These are phyloP conservation scores for Panaeolus papilionaceus DNA, from an alignment of 768 basidiomycete genomes.

Conservation along the genomic window DNA sequence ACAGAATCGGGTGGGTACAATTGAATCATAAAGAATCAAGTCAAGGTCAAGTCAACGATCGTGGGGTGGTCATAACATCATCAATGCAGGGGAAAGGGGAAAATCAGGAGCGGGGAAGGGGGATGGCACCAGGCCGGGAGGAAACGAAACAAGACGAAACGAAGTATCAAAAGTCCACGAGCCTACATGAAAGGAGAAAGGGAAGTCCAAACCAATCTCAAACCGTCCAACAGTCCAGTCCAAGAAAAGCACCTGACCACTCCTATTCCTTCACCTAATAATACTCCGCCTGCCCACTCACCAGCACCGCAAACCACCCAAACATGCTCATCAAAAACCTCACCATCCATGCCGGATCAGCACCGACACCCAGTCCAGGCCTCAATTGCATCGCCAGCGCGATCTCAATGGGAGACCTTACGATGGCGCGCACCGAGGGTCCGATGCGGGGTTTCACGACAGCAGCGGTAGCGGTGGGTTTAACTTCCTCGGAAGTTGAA, in stretches of 20 bases:
- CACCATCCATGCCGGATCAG: conserved; percentile 82
- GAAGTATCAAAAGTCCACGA: not conserved
- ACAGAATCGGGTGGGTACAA: conserved; percentile 2
- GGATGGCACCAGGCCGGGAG: not conserved
- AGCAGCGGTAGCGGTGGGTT: conserved; percentile 16
- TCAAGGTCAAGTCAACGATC: not conserved
- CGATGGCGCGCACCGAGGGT: conserved; percentile 30
- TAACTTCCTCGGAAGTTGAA: conserved; percentile 8
- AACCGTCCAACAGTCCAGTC: not conserved
- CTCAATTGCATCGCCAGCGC: conserved; percentile 82
- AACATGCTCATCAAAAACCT: conserved; percentile 81
- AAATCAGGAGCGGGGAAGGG: not conserved
- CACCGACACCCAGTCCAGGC: conserved; percentile 71
- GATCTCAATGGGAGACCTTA: conserved; percentile 61
- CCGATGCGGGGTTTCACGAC: conserved; percentile 16
- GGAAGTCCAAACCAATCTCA: not conserved
- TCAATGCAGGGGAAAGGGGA: not conserved
- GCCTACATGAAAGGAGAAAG: not conserved
- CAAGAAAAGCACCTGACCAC: not conserved
- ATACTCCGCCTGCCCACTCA: conserved; percentile 44
- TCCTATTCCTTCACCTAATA: conserved; percentile 1
- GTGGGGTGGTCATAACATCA: conserved; percentile 1
- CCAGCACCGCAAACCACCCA: conserved; percentile 74
- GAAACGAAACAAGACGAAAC: not conserved
- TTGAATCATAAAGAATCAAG: not conserved